These are phyloP conservation scores for Vicia villosa DNA, from an alignment of 306 rosid genomes.

Conservation along the genomic window DNA sequence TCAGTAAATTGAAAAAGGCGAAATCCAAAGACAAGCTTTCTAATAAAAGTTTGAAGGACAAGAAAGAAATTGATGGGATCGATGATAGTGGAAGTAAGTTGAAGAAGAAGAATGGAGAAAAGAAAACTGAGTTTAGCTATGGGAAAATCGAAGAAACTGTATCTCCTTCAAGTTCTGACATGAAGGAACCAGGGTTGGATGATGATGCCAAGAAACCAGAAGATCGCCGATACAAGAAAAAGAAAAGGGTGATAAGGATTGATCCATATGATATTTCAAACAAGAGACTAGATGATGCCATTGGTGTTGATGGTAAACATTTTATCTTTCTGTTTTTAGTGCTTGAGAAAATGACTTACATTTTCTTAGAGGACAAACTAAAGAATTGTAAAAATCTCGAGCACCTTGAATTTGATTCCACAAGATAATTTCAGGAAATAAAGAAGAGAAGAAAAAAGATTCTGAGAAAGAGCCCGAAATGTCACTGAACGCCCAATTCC, in stretches of 20 bases:
- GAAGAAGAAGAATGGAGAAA: constrained; percentile 33
- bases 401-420: constrained; percentile 33
- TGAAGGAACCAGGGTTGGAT: constrained; percentile 43
- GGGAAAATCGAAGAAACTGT: constrained; percentile 35
- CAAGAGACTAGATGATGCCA: constrained; percentile 73
- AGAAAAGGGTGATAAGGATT: constrained; percentile 61
- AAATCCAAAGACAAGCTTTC: constrained; percentile 41
- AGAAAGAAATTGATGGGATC: constrained; percentile 20
- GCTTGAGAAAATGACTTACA: constrained; percentile 17
- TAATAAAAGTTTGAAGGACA: constrained; percentile 34
- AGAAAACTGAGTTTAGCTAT: constrained; percentile 37
- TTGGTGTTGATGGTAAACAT: constrained; percentile 54
- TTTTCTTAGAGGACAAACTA: not conserved
- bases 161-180: constrained; percentile 36
- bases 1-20: constrained; percentile 30
- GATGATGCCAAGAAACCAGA: constrained; percentile 43
- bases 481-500: constrained; percentile 81
- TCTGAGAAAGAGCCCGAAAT: constrained; percentile 59
- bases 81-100: constrained; percentile 40
- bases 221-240: constrained; percentile 68
- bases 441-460: constrained; percentile 51
- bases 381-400: not conserved
- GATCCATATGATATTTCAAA: constrained; percentile 82
- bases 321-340: constrained; percentile 18
- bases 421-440: constrained; percentile 54